These are phyloP conservation scores for Westerdykella sp. DNA, from an alignment of 2,329 filamentous ascomycete genomes.

Conservation along the genomic window DNA sequence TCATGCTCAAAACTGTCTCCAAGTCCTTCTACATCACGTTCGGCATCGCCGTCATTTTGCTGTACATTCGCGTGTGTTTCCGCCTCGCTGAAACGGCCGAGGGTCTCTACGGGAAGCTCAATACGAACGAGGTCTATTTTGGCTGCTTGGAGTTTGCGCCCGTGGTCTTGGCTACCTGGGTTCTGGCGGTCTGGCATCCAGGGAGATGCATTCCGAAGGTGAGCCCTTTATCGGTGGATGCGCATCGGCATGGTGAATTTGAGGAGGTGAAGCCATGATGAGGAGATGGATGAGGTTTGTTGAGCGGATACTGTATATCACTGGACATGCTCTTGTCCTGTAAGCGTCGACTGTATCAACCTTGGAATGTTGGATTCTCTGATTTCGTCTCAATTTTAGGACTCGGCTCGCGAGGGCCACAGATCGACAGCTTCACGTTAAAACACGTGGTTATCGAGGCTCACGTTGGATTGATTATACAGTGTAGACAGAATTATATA, in stretches of 20 bases:
- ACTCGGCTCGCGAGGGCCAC: no score
- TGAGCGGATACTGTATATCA: no score
- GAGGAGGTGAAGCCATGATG: neutral
- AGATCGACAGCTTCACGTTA: no score
- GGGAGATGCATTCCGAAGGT: constrained; percentile 31
- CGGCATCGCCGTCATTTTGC: constrained; percentile 41
- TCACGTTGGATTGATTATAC: no score
- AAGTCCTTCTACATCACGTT: constrained; percentile 41
- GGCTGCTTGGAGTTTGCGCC: constrained; percentile 51
- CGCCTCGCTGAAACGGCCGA: constrained; percentile 51
- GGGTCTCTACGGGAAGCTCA: constrained; percentile 43
- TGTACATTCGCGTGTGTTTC: constrained; percentile 51
- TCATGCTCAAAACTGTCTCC: constrained; percentile 25
- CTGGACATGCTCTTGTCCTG: no score
- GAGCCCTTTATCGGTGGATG: neutral
- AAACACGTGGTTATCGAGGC: no score
- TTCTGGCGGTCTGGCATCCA: constrained; percentile 44
- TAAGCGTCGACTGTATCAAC: no score
- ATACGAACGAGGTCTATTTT: constrained; percentile 50
- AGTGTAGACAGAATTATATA: no score
- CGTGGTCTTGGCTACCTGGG: constrained; percentile 45
- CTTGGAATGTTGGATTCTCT: no score
- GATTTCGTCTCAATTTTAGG: no score
- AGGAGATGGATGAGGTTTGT: neutral
- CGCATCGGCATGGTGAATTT: neutral